Evolutionary conservation across 306 rosid genomes (phyloP).

Genomic region (Medicago truncatula): DNA sequence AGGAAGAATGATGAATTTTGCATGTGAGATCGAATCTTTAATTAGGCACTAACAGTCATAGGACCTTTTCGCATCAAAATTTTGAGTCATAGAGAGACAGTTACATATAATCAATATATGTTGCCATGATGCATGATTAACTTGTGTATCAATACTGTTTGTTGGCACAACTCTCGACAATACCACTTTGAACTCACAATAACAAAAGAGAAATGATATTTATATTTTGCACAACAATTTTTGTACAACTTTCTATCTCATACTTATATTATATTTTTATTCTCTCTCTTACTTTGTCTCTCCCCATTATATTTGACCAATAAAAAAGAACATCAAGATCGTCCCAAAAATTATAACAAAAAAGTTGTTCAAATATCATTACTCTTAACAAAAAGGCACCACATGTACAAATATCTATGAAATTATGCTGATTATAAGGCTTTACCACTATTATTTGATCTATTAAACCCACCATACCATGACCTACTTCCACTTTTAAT

Average conservation of each 20-base stretch:
- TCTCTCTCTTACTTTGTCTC: no score
- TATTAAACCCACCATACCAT: slow-evolving; percentile 37
- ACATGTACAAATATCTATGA: slow-evolving; percentile 61
- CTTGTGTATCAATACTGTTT: slow-evolving; percentile 40
- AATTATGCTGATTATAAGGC: slow-evolving; percentile 27
- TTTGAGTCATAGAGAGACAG: slow-evolving; percentile 21
- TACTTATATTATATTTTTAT: no score
- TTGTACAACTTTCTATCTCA: no score
- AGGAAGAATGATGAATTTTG: slow-evolving; percentile 54
- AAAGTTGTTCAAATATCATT: no score
- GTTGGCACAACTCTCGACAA: slow-evolving; percentile 57
- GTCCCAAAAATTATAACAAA: no score
- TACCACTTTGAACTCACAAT: slow-evolving; percentile 43
- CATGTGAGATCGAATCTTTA: slow-evolving; percentile 84
- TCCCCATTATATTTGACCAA: no score
- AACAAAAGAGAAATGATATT: no score
- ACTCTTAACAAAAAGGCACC: slow-evolving; percentile 49
- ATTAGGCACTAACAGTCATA: slow-evolving; percentile 31
- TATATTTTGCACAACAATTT: no score
- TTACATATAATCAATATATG: slow-evolving; percentile 34
- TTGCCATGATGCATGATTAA: slow-evolving; percentile 47
- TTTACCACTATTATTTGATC: slow-evolving; percentile 35
- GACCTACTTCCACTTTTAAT: slow-evolving; percentile 47
- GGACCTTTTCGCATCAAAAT: slow-evolving; percentile 32
- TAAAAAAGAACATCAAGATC: no score